Conservation (phyloP, 2,329 filamentous ascomycete genomes). For the Trichoderma sp. region DNA sequence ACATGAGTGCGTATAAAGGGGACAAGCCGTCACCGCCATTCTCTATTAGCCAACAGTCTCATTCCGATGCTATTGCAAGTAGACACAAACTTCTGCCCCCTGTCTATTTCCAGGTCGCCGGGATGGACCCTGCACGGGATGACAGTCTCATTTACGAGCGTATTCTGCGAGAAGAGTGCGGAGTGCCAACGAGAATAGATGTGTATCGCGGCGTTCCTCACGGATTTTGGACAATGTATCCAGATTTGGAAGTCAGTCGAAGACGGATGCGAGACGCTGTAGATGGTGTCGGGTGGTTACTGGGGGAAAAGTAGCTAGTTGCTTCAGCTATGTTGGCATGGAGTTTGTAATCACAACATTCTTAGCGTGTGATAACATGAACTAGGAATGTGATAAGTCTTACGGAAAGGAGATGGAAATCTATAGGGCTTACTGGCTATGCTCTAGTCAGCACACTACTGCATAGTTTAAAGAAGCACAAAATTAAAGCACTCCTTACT, state of each 20-base stretch:
- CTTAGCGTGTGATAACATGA: background rate
- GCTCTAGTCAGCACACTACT: background rate
- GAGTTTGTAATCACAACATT: background rate
- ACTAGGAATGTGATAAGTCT: background rate
- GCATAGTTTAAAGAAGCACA: background rate
- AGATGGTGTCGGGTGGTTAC: background rate
- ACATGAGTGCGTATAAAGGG: background rate
- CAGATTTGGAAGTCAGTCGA: background rate
- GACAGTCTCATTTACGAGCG: background rate
- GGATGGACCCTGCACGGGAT: background rate
- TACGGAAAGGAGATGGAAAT: background rate
- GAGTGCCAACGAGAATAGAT: background rate
- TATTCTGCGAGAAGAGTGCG: background rate
- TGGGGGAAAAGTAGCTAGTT: background rate
- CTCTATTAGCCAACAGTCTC: background rate
- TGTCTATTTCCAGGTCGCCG: background rate
- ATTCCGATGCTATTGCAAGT: background rate
- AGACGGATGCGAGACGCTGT: background rate
- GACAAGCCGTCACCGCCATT: background rate
- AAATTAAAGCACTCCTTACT: background rate
- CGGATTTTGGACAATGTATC: background rate
- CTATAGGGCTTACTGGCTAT: background rate
- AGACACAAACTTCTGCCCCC: background rate
- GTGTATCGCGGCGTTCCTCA: background rate
- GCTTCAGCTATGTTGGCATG: too few relatives aligned